Evolutionary conservation across 78 protist genomes (phyloP).

Genomic region (Emiliania huxleyi): DNA sequence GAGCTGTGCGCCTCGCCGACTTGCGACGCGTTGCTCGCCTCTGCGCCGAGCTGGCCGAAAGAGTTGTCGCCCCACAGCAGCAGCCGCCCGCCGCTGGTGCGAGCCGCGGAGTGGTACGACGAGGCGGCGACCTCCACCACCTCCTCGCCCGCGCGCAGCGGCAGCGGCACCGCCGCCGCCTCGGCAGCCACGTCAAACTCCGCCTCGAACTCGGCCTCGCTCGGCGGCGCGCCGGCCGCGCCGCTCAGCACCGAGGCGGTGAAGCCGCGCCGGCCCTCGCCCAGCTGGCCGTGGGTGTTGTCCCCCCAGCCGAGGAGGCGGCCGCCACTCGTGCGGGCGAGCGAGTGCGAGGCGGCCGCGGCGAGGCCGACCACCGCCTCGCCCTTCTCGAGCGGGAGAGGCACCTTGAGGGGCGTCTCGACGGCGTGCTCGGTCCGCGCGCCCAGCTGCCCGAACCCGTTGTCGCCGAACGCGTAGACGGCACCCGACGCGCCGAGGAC

Average conservation of each 20-base stretch:
- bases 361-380: not conserved
- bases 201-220: not conserved
- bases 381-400: not conserved
- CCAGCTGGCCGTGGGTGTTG: constrained; percentile 4
- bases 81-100: not conserved
- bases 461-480: not conserved
- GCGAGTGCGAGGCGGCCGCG: not conserved
- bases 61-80: not conserved
- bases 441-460: not conserved
- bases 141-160: not conserved
- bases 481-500: not conserved
- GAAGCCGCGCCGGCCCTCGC: not conserved
- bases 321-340: not conserved
- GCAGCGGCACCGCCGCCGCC: not conserved
- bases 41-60: constrained; percentile 9
- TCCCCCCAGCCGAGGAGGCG: not conserved
- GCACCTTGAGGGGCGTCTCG: not conserved
- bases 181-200: not conserved
- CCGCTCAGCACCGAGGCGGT: not conserved
- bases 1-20: not conserved
- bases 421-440: not conserved
- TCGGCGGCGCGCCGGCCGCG: not conserved
- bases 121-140: not conserved
- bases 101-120: not conserved
- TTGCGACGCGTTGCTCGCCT: not conserved